A percentile compares a stretch with the other conserved stretches of the same genome.
Evolutionary conservation across 208 protist species (phyloP).

Genomic region (Angomonas desouzai): DNA sequence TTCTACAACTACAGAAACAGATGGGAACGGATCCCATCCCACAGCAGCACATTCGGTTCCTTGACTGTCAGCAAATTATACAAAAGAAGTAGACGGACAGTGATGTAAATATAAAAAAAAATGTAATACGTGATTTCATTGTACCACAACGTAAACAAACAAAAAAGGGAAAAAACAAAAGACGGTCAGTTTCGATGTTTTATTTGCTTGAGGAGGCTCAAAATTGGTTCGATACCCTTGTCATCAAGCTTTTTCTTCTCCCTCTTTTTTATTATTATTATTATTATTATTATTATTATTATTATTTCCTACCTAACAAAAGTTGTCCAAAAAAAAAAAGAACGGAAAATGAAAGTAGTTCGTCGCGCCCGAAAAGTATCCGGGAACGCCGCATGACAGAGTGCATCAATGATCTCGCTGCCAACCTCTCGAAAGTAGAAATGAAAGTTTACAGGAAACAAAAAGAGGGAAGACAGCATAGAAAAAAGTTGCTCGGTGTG

Average conservation of each 20-base stretch:
- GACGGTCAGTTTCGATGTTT: too few relatives aligned
- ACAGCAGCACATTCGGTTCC: slow-evolving; percentile 57
- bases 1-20: slow-evolving; percentile 58
- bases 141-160: not conserved
- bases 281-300: too few relatives aligned
- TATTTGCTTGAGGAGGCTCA: too few relatives aligned
- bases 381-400: slow-evolving; percentile 84
- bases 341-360: slow-evolving; percentile 75
- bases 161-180: too few relatives aligned
- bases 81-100: slow-evolving; percentile 9
- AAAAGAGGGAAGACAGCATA: slow-evolving; percentile 40
- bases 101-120: slow-evolving; percentile 13
- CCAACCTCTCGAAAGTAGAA: slow-evolving; percentile 83
- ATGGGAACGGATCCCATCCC: slow-evolving; percentile 45
- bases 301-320: too few relatives aligned
- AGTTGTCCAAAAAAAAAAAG: not conserved
- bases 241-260: slow-evolving; percentile 9
- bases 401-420: slow-evolving; percentile 76
- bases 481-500: slow-evolving; percentile 29
- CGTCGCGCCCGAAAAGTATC: slow-evolving; percentile 80
- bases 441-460: slow-evolving; percentile 62
- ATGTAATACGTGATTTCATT: not conserved
- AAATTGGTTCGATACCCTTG: too few relatives aligned
- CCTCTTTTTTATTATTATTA: slow-evolving; percentile 1
- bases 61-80: slow-evolving; percentile 38